These are phyloP conservation scores for Spathaspora sp. DNA, from an alignment of 1,139 yeast species.

Conservation along the genomic window DNA sequence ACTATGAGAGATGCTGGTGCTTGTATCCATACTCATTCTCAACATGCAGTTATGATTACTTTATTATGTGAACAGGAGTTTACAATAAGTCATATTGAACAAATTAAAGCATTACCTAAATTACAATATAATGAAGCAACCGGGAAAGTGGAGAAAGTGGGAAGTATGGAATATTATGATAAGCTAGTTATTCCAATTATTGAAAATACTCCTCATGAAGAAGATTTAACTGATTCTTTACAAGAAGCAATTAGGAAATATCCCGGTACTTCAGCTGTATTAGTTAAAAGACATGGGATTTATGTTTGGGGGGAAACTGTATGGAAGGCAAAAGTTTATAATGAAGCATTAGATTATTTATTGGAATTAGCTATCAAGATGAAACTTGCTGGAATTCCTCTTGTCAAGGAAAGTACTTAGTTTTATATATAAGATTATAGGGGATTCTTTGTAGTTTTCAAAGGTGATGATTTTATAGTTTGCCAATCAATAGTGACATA, in stretches of 20 bases:
- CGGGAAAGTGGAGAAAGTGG: slow-evolving; percentile 57
- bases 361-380: slow-evolving; percentile 83
- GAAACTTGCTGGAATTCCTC: slow-evolving; percentile 60
- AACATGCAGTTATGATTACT: slow-evolving; percentile 80
- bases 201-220: slow-evolving; percentile 87
- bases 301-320: slow-evolving; percentile 94
- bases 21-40: slow-evolving; percentile 94
- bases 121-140: slow-evolving; percentile 28
- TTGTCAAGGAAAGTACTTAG: slow-evolving; percentile 28
- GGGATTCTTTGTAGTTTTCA: slow-evolving; percentile 46
- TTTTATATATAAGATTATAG: slow-evolving; percentile 17
- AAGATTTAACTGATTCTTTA: slow-evolving; percentile 71
- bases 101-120: slow-evolving; percentile 85
- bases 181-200: slow-evolving; percentile 83
- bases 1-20: slow-evolving; percentile 79
- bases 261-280: slow-evolving; percentile 80
- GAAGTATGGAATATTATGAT: slow-evolving; percentile 71
- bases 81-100: slow-evolving; percentile 79
- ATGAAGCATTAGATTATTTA: slow-evolving; percentile 90
- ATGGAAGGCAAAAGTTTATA: slow-evolving; percentile 90
- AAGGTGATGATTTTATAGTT: slow-evolving; percentile 37
- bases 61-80: slow-evolving; percentile 67
- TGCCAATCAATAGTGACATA: slow-evolving; percentile 59
- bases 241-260: slow-evolving; percentile 62
- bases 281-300: slow-evolving; percentile 91